phyloP scores from a whole-genome alignment of 345 rosid genomes.

The Ceriops tagal region DNA sequence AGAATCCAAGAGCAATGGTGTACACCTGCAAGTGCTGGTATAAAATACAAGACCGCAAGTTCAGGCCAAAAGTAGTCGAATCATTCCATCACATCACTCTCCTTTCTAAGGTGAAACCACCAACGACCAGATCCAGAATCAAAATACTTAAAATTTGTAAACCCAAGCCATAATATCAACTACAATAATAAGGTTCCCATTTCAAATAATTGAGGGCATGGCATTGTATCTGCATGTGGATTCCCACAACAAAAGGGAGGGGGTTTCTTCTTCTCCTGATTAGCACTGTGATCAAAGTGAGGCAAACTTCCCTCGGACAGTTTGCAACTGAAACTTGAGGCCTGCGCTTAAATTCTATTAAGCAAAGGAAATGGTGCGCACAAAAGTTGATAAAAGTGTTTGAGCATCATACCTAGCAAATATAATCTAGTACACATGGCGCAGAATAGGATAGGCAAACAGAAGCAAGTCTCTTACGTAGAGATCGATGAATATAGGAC shows the following conservation, averaged over 20 bases:
- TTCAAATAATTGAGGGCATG: slow-evolving; percentile 6
- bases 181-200: slow-evolving; percentile 1
- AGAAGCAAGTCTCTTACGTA: slow-evolving; percentile 14
- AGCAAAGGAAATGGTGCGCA: slow-evolving; percentile 16
- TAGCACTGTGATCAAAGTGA: background rate
- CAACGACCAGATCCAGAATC: background rate
- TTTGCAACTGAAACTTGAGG: too few relatives aligned
- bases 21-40: slow-evolving; percentile 7
- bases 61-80: slow-evolving; percentile 23
- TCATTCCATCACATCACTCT: slow-evolving; percentile 31
- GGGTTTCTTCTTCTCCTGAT: too few relatives aligned
- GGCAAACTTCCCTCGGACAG: too few relatives aligned
- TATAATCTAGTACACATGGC: background rate
- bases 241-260: too few relatives aligned
- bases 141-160: background rate
- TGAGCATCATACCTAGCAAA: background rate
- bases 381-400: slow-evolving; percentile 11
- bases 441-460: slow-evolving; percentile 6
- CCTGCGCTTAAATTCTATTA: background rate
- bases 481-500: too few relatives aligned
- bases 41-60: slow-evolving; percentile 21
- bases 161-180: background rate
- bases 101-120: slow-evolving; percentile 6
- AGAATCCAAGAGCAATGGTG: background rate
- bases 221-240: background rate